Conservation (phyloP, 1,284 basidiomycete species). For the Ustilago hordei region DNA sequence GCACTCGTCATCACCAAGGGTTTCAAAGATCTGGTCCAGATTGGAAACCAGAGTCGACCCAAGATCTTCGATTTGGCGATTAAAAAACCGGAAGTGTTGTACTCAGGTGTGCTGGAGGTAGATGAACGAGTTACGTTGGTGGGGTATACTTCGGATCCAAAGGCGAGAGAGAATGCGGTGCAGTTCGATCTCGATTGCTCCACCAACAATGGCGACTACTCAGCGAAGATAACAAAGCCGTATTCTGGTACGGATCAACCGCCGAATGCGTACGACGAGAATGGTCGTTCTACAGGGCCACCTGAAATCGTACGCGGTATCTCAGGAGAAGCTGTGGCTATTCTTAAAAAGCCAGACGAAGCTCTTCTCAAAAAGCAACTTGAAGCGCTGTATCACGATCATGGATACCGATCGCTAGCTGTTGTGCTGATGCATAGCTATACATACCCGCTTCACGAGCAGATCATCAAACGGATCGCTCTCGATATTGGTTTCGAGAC, state of each 20-base stretch:
- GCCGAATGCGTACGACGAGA: slow-evolving; percentile 78
- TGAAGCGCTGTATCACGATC: slow-evolving; percentile 75
- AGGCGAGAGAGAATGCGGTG: slow-evolving; percentile 76
- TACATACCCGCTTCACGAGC: slow-evolving; percentile 86
- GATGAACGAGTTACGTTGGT: slow-evolving; percentile 95
- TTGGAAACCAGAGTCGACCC: slow-evolving; percentile 92
- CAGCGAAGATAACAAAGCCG: slow-evolving; percentile 26
- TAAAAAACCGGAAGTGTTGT: slow-evolving; percentile 80
- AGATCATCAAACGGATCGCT: slow-evolving; percentile 79
- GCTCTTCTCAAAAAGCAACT: slow-evolving; percentile 73
- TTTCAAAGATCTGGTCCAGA: slow-evolving; percentile 88
- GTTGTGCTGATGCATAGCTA: slow-evolving; percentile 92
- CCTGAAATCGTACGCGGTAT: slow-evolving; percentile 81
- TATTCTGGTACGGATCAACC: slow-evolving; percentile 71
- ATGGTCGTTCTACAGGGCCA: slow-evolving; percentile 76
- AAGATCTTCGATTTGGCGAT: slow-evolving; percentile 74
- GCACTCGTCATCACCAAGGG: slow-evolving; percentile 92
- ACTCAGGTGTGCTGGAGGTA: slow-evolving; percentile 83
- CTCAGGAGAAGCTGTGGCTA: slow-evolving; percentile 89
- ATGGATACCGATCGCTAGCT: slow-evolving; percentile 85
- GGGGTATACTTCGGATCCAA: slow-evolving; percentile 89
- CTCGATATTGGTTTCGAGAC: slow-evolving; percentile 84
- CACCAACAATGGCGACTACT: slow-evolving; percentile 4
- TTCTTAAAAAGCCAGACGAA: slow-evolving; percentile 78
- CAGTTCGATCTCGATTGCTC: slow-evolving; percentile 52